These are phyloP conservation scores for Aspergillus novoparasiticus DNA, from an alignment of 2,329 filamentous ascomycete genomes.

Conservation along the genomic window DNA sequence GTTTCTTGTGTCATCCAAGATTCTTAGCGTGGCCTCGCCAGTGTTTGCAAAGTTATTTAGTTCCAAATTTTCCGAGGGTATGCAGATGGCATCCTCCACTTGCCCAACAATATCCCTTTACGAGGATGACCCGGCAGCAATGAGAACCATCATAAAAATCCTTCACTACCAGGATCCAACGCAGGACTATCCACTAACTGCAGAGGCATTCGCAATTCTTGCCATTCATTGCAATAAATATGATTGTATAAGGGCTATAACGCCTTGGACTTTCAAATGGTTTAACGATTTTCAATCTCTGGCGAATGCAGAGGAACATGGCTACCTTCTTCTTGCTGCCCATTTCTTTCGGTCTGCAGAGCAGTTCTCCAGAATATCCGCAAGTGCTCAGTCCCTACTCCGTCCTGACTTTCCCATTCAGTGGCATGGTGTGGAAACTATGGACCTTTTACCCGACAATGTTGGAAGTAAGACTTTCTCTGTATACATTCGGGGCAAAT, in stretches of 20 bases:
- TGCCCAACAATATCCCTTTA: conserved; percentile 5
- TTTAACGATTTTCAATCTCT: not conserved
- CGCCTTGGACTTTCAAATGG: conserved; percentile 7
- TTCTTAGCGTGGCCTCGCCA: conserved; percentile 4
- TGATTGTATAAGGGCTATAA: conserved; percentile 3
- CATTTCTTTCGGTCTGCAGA: conserved; percentile 9
- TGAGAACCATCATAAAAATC: conserved; percentile 1
- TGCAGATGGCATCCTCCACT: not conserved
- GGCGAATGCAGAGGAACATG: not conserved
- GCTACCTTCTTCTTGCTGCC: conserved; percentile 8
- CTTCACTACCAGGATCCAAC: conserved; percentile 7
- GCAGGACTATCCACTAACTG: not conserved
- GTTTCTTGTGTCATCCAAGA: conserved; percentile 13
- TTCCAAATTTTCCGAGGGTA: not conserved
- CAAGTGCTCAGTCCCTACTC: not conserved
- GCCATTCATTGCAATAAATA: conserved; percentile 11
- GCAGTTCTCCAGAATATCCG: conserved; percentile 3
- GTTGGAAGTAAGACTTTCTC: not conserved
- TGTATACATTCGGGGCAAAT: not conserved
- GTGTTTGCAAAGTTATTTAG: conserved; percentile 5
- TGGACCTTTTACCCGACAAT: not conserved
- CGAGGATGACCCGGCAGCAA: conserved; percentile 4
- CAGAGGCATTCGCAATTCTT: not conserved
- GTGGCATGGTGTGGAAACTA: not conserved
- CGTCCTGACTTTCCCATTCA: not conserved